A percentile compares a stretch with the other conserved stretches of the same genome.
These are phyloP conservation scores for Eimeria acervulina DNA, from an alignment of 169 alveolate species.

Conservation along the genomic window DNA sequence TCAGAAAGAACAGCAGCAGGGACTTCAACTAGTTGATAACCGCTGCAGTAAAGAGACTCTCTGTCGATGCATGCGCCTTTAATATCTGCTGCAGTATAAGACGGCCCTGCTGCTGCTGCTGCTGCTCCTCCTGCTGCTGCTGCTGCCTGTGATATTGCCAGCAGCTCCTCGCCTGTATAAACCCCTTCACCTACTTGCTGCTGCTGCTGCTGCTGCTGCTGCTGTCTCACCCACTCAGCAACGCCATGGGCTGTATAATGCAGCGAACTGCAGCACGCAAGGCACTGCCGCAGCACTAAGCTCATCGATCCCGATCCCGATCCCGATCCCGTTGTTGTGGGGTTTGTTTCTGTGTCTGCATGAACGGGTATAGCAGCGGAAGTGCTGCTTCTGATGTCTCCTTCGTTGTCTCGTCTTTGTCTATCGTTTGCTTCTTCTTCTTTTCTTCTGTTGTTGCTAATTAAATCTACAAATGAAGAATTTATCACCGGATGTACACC, in stretches of 20 bases:
- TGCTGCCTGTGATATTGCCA: too few relatives aligned
- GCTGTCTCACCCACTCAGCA: slow-evolving; percentile 14
- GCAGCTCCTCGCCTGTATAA: too few relatives aligned
- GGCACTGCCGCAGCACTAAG: slow-evolving; percentile 23
- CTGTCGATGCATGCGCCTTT: slow-evolving; percentile 1
- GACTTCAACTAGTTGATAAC: neutral
- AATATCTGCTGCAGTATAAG: neutral
- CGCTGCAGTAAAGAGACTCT: neutral
- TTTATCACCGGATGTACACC: slow-evolving; percentile 42
- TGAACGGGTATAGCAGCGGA: neutral
- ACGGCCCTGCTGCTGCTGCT: neutral
- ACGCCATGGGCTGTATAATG: slow-evolving; percentile 22
- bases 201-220: slow-evolving; percentile 39
- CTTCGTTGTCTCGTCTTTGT: neutral
- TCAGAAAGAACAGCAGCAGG: neutral
- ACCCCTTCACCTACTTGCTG: too few relatives aligned
- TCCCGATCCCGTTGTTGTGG: neutral
- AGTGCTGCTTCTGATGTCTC: neutral
- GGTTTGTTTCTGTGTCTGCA: neutral
- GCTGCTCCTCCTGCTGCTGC: too few relatives aligned
- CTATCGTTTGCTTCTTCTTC: neutral
- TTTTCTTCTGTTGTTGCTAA: neutral
- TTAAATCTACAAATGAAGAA: neutral
- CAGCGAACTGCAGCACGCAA: slow-evolving; percentile 32
- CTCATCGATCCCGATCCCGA: neutral